Evolutionary conservation across 139 green algal genomes (phyloP).

Genomic region (Chlorella sp.): DNA sequence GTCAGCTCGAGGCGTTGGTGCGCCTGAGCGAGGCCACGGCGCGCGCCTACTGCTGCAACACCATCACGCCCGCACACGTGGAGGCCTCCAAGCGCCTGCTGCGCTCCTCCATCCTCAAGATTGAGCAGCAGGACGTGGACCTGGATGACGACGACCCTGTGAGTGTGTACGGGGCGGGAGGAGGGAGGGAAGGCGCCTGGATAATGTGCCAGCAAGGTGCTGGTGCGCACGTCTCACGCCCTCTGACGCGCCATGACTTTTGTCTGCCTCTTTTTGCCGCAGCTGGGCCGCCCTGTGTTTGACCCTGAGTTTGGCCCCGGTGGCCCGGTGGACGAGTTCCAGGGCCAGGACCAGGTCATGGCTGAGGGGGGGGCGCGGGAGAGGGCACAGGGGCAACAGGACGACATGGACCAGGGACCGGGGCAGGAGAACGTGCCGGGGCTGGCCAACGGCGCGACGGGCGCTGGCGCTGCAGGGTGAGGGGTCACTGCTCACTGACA

Average conservation of each 20-base stretch:
- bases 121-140: slow-evolving; percentile 72
- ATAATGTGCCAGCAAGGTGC: not conserved
- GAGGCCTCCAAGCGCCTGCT: slow-evolving; percentile 69
- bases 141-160: slow-evolving; percentile 58
- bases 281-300: too few species aligned
- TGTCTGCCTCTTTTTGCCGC: not conserved
- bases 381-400: too few species aligned
- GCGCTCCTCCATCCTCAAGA: slow-evolving; percentile 83
- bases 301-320: too few species aligned
- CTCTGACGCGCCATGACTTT: not conserved
- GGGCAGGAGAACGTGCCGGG: slow-evolving; percentile 2
- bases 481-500: not conserved
- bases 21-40: slow-evolving; percentile 47
- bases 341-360: too few species aligned
- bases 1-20: slow-evolving; percentile 95
- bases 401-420: not conserved
- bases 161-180: too few species aligned
- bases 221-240: not conserved
- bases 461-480: not conserved
- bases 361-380: too few species aligned
- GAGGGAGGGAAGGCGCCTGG: not conserved
- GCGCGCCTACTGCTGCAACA: slow-evolving; percentile 32
- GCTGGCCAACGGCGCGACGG: not conserved
- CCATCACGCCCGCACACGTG: slow-evolving; percentile 41
- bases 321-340: too few species aligned